Evolutionary conservation across 768 basidiomycete genomes (phyloP), one percentile per base, ranked within the genome.

Genomic region (Kwoniella sp.): DNA sequence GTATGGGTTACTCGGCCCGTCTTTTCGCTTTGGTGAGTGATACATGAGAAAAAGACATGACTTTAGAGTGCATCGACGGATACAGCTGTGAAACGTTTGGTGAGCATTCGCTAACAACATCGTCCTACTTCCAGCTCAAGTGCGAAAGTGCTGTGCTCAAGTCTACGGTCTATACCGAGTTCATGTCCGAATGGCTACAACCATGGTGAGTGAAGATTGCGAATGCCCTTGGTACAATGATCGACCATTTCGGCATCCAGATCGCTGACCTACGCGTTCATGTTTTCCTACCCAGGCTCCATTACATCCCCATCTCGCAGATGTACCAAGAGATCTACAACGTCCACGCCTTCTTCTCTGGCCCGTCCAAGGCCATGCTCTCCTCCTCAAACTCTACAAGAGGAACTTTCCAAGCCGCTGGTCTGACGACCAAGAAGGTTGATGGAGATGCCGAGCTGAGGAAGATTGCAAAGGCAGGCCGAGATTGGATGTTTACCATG

Each of bases 241-340:
- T 58, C 37, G 20, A 51, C 51, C 20, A 31, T 48, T 26, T 7
- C 20, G 20, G 55, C 13, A 29, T 20, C 25, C 4, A 13, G 9
- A 30, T 38, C 4, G 26, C 60, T 67, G 38, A 63, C 20, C 11
- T 31, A 22, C 31, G 25, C 31, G 8, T 29, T 12, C 34, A 45
- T 25, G 11, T 23, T 38, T 31, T 38, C 58, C 13, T 45, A 13
- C 38, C 51, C 30, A 47, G 41, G 94, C 84, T 97, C 26, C 95
- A 99, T 82, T 99, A 87, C 77, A 94, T 99, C 70, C 95, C 95
- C 0, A 82, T 99, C 34, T 93, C 93, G 0, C 84, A 89, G 45
- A 85, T 88, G 2, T 97, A 97, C 81, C 82, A 85, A 51, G 95
- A 99, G 81, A 87, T 99, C 57, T 96, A 98, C 83, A 94, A 97